These are phyloP conservation scores for Penicillium macrosclerotiorum DNA, from an alignment of 495 filamentous ascomycete genomes.

Conservation along the genomic window DNA sequence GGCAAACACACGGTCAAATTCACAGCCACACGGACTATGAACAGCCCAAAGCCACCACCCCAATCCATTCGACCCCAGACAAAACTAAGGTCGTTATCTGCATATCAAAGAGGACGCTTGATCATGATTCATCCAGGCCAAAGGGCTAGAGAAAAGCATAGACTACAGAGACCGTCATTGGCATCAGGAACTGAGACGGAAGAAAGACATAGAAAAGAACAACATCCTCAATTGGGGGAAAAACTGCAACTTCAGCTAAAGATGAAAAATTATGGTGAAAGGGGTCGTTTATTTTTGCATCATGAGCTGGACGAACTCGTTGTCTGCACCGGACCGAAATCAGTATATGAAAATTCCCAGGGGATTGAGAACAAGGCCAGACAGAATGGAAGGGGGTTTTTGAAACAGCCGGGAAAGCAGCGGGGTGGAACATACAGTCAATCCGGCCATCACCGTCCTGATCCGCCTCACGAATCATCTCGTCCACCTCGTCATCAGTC, in stretches of 20 bases:
- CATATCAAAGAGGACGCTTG: conserved; percentile 30
- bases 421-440: conserved; percentile 64
- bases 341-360: conserved; percentile 1
- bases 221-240: conserved; percentile 20
- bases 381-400: neutral
- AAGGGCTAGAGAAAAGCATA: conserved; percentile 22
- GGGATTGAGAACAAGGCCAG: neutral
- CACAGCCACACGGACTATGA: conserved; percentile 11
- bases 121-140: conserved; percentile 30
- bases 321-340: conserved; percentile 58
- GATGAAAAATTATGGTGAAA: conserved; percentile 26
- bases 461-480: conserved; percentile 99
- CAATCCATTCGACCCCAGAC: conserved; percentile 9
- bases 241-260: conserved; percentile 34
- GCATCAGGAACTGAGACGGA: conserved; percentile 21
- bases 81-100: conserved; percentile 16
- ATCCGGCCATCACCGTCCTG: conserved; percentile 98
- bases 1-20: too few relatives aligned
- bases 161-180: conserved; percentile 33
- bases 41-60: conserved; percentile 11
- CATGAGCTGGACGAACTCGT: conserved; percentile 99
- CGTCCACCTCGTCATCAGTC: conserved; percentile 98
- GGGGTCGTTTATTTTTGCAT: conserved; percentile 87
- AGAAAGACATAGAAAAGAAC: conserved; percentile 11
- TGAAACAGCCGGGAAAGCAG: too few relatives aligned